Base-by-base conservation (phyloP, 139 green algal genomes). In the Picochlorum sp. region DNA sequence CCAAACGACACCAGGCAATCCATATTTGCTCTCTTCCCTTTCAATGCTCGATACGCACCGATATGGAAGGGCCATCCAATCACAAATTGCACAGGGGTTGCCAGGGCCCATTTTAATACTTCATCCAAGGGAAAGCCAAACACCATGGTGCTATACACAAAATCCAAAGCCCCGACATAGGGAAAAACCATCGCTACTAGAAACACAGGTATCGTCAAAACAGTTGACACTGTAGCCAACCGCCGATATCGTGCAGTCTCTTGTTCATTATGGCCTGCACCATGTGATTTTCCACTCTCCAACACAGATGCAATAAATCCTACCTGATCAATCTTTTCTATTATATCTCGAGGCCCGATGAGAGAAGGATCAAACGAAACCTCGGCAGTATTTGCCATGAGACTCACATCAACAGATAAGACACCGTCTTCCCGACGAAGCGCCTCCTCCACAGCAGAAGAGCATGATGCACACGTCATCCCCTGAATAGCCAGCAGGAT, bases 1-100 rank as follows among this genome's bases (percentile, higher is more conserved):
- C 89, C 93, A 49, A 99, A 80, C 2, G 85, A 84, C 7, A 99
- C 88, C 23, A 99, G 83, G 38, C 98, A 85, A 62, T 98, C 94
- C 94, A 99, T 99, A 82, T 99, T 99, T 55, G 93, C 91, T 21
- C 67, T 49, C 30, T 85, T 76, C 23, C 71, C 67, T 11, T 59
- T 54, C 8, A 95, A 68, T 6, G 86, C 70, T 51, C 83, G 84
- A 31, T 67, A 88, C 1, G 92, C 91, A 30, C 89, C 91, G 10
- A 64, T 54, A 72, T 98, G 90, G 73, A 99, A 98, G n/a, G 86
- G 80, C 77, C 80, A 87, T 13, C 88, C 94, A n/a, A 97, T 78
- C 14, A 72, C 69, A 70, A 96, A 97, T 77, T 92, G 86, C 41
- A 96, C 91, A 1, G 90, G 93, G 1, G 90, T 97, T 23, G 83